A percentile compares a stretch with the other conserved stretches of the same genome.
phyloP scores from a whole-genome alignment of 2,329 filamentous ascomycete species.

The Pseudogymnoascus destructans region DNA sequence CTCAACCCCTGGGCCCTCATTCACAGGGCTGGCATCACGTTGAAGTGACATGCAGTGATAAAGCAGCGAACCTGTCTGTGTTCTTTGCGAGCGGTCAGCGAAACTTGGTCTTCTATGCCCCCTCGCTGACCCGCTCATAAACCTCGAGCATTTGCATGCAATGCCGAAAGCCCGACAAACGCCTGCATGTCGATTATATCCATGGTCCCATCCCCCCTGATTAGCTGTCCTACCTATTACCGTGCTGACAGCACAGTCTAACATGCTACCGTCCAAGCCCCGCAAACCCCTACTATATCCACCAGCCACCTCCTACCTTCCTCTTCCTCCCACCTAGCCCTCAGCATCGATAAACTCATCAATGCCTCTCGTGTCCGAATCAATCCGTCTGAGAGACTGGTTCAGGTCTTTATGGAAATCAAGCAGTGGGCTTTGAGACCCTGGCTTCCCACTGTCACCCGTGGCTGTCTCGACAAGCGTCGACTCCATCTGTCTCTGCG shows the following conservation, averaged over 20 bases:
- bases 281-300: background rate
- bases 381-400: constrained; percentile 32
- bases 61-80: constrained; percentile 8
- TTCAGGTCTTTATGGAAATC: constrained; percentile 44
- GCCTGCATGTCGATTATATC: constrained; percentile 7
- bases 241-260: constrained; percentile 5
- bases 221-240: constrained; percentile 5
- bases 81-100: constrained; percentile 5
- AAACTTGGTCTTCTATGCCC: background rate
- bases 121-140: background rate
- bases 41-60: constrained; percentile 6
- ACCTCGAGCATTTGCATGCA: constrained; percentile 5
- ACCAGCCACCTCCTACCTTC: background rate
- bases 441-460: background rate
- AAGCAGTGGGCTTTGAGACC: constrained; percentile 25
- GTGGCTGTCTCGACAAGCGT: constrained; percentile 19
- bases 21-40: constrained; percentile 8
- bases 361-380: constrained; percentile 14
- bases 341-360: constrained; percentile 27
- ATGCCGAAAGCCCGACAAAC: constrained; percentile 7
- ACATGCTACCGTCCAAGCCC: constrained; percentile 1
- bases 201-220: background rate
- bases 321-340: constrained; percentile 14
- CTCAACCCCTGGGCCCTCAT: background rate
- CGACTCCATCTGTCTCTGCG: constrained; percentile 22